Conservation (phyloP, 1,284 basidiomycete species). For the Apiotrichum sp. region DNA sequence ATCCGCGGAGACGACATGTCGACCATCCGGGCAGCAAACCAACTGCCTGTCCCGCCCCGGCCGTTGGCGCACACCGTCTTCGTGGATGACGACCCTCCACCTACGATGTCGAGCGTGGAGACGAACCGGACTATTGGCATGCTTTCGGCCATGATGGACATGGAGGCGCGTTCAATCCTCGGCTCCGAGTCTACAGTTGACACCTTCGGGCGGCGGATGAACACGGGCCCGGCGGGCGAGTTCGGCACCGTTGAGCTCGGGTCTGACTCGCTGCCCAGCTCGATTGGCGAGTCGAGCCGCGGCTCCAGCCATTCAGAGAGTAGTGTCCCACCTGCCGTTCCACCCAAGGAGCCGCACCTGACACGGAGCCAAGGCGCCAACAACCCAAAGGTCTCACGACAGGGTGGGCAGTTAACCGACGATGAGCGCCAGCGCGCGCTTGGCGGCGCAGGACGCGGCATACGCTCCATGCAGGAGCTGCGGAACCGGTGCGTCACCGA, state of each 20-base stretch:
- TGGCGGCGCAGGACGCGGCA: background rate
- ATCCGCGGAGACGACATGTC: no score
- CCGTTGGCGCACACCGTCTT: background rate
- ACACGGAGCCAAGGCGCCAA: no score
- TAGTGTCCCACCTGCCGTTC: no score
- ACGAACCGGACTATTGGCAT: background rate
- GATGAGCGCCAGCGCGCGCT: background rate
- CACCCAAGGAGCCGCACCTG: no score
- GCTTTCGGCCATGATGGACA: background rate
- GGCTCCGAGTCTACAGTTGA: background rate
- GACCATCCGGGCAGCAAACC: no score
- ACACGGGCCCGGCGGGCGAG: background rate
- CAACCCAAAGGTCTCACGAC: no score
- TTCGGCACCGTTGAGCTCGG: no score
- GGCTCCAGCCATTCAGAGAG: background rate
- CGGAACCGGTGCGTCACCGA: background rate
- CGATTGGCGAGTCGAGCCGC: no score
- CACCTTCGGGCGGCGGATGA: background rate
- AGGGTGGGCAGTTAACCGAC: background rate
- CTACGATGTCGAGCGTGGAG: background rate
- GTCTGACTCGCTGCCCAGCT: no score
- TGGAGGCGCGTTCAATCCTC: background rate
- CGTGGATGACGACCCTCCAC: background rate
- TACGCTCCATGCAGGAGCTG: background rate
- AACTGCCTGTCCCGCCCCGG: background rate